phyloP scores from a whole-genome alignment of 2,329 filamentous ascomycete genomes.

The Sclerotinia sclerotiorum region DNA sequence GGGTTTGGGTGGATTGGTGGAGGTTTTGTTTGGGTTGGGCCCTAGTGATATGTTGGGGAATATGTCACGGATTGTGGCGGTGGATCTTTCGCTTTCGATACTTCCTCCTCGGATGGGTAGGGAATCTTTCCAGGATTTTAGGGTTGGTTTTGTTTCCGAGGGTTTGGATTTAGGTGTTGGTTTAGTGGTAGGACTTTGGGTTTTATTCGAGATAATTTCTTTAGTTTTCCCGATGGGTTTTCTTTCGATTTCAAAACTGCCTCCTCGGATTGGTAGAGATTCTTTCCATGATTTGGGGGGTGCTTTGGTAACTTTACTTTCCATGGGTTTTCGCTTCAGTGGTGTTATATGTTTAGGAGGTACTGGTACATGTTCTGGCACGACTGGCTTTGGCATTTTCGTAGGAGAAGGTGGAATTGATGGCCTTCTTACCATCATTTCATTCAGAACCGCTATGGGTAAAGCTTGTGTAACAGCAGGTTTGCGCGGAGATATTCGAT shows the following conservation, averaged over 20 bases:
- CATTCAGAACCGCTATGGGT: constrained; percentile 28
- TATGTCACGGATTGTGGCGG: neutral
- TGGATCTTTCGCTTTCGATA: neutral
- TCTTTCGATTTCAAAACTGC: constrained; percentile 8
- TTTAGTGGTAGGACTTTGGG: neutral
- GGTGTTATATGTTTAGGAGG: constrained; percentile 17
- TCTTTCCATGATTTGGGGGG: constrained; percentile 3
- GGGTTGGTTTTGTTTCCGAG: neutral
- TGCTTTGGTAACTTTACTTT: neutral
- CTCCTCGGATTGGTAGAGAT: neutral
- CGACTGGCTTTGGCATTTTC: neutral
- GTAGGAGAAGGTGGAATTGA: constrained; percentile 17
- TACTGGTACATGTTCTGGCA: neutral
- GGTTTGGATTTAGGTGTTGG: neutral
- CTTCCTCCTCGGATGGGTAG: neutral
- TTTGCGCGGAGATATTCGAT: constrained; percentile 30
- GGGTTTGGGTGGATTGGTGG: neutral
- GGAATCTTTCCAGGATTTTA: constrained; percentile 13
- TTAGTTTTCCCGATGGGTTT: neutral
- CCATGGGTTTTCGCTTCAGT: constrained; percentile 22
- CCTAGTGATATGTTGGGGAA: constrained; percentile 10
- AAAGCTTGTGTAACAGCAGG: constrained; percentile 29
- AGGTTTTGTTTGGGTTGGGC: accelerated
- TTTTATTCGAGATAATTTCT: neutral
- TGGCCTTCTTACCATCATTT: constrained; percentile 27